Evolutionary conservation across 805 yeast genomes (phyloP).

Genomic region (Candida chauliodis): DNA sequence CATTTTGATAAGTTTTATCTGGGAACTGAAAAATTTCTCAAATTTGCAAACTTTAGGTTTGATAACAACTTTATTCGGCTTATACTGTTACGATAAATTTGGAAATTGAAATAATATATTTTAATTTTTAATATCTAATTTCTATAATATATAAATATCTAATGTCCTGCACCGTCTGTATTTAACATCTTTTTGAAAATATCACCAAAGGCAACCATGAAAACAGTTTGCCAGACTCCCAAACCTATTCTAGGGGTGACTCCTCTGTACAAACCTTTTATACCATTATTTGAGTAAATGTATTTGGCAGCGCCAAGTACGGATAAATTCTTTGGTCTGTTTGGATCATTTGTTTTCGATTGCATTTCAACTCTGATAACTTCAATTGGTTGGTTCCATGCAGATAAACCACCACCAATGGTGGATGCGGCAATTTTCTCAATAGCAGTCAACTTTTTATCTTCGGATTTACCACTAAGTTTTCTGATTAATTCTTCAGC

Average conservation of each 20-base stretch:
- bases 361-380: conserved; percentile 98
- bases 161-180: conserved; percentile 39
- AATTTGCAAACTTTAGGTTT: conserved; percentile 34
- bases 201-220: conserved; percentile 98
- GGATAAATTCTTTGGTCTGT: conserved; percentile 87
- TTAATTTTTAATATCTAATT: not conserved
- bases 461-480: conserved; percentile 52
- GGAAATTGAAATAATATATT: conserved; percentile 16
- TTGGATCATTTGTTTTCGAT: conserved; percentile 88
- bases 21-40: conserved; percentile 42
- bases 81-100: conserved; percentile 42
- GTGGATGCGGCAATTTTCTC: conserved; percentile 86
- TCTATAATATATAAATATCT: conserved; percentile 9
- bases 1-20: conserved; percentile 59
- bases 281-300: conserved; percentile 77
- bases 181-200: conserved; percentile 48
- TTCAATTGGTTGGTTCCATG: conserved; percentile 99
- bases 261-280: conserved; percentile 91
- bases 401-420: conserved; percentile 94
- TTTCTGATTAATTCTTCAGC: conserved; percentile 82
- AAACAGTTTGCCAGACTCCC: conserved; percentile 97
- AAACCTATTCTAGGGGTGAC: conserved; percentile 95
- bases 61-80: conserved; percentile 34
- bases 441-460: conserved; percentile 60
- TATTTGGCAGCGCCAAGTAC: conserved; percentile 76